Evolutionary conservation across 768 basidiomycete genomes (phyloP), one percentile per base, ranked within the genome.

Genomic region (Pholiota molesta): DNA sequence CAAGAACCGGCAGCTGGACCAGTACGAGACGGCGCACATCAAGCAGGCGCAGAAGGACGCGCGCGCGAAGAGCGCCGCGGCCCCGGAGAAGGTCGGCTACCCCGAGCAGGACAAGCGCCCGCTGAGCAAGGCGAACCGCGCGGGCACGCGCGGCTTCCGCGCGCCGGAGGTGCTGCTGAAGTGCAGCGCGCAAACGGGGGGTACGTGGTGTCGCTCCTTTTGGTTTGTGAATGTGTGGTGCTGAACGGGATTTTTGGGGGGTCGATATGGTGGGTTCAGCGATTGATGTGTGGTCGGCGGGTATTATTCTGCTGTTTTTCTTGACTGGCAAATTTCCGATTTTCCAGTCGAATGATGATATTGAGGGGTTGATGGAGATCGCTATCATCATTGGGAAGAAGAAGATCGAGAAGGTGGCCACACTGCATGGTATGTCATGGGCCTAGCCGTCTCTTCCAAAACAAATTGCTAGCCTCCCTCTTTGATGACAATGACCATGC

Each of bases 151-250:
- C 68, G 97, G 97, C 0, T 99, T 99, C 73, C 86, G 97, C 60
- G 95, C 97, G 1, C 97, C 97, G 0, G 97, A 99, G 69, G 97
- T 99, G 2, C 75, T 99, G 39, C 73, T 99, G 42, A 99, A 99
- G 74, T 99, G 97, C 68, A 86, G 86, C 3, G 91, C 94, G 68
- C 97, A 99, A 75, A 89, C 88, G 9, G 94, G 94, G 64, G 94
- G 97, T 96, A 66, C 64, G 87, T 76, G 2, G 13, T 21, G 21
- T 14, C n/a, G n/a, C n/a, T n/a, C n/a, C n/a, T 55, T 39, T 40
- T n/a, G 17, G 40, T 54, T 52, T 45, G 39, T 19, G 53, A 10
- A 4, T 10, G 26, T 35, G 33, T 5, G 3, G 23, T 21, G 9
- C n/a, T 62, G 8, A 21, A n/a, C n/a, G n/a, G n/a, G n/a, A n/a